A percentile compares a stretch with the other conserved stretches of the same genome.
phyloP scores from a whole-genome alignment of 129 eudicot genomes.

The Logfia minima region DNA sequence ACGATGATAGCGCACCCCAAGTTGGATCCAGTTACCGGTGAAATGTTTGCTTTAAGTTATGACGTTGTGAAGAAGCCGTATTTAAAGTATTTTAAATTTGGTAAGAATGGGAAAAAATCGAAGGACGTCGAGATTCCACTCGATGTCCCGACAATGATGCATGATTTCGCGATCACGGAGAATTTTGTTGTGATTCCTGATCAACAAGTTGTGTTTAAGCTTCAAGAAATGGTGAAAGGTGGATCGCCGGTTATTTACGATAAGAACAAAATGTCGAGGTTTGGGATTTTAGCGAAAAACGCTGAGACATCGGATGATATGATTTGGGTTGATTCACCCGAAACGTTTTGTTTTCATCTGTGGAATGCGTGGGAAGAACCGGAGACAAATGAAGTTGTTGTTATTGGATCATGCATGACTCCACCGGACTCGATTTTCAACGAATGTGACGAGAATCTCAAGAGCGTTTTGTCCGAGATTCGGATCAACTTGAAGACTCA shows the following conservation, averaged over 20 bases:
- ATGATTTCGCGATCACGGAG: conserved; percentile 59
- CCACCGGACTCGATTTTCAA: conserved; percentile 64
- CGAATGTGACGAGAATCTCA: conserved; percentile 46
- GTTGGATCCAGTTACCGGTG: conserved; percentile 49
- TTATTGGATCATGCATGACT: conserved; percentile 67
- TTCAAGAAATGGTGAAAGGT: conserved; percentile 51
- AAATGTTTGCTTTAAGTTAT: conserved; percentile 51
- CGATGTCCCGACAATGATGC: conserved; percentile 58
- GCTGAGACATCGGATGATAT: conserved; percentile 39
- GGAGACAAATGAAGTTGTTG: conserved; percentile 45
- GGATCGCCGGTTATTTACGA: conserved; percentile 64
- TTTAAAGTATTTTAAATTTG: conserved; percentile 46
- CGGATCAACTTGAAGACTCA: conserved; percentile 50
- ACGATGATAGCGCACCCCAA: conserved; percentile 66
- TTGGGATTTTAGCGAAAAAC: conserved; percentile 44
- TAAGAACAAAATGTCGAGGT: conserved; percentile 42
- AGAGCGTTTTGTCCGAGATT: conserved; percentile 49
- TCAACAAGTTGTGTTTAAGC: conserved; percentile 58
- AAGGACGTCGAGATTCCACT: conserved; percentile 50
- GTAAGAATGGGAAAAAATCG: conserved; percentile 42
- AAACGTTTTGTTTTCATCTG: conserved; percentile 53
- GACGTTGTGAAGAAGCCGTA: conserved; percentile 57
- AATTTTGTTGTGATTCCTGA: conserved; percentile 57
- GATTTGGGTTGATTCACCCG: conserved; percentile 56
- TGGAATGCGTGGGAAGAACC: conserved; percentile 73